Evolutionary conservation across 345 rosid species (phyloP).

Genomic region (Camelina sativa): DNA sequence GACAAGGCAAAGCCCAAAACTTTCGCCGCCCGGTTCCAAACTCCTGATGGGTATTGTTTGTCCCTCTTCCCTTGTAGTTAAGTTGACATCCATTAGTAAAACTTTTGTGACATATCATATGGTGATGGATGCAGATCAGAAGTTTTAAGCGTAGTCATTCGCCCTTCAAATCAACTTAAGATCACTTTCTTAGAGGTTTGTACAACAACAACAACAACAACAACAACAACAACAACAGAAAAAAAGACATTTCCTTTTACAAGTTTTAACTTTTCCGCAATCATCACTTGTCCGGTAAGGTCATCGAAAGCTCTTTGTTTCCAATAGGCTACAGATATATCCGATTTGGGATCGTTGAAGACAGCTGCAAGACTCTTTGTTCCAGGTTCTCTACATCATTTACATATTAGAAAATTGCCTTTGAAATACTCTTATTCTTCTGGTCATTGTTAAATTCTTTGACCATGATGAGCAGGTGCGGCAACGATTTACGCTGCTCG

Average conservation of each 20-base stretch:
- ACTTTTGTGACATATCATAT: slow-evolving; percentile 17
- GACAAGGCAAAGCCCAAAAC: slow-evolving; percentile 87
- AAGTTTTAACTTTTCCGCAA: slow-evolving; percentile 1
- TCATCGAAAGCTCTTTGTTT: slow-evolving; percentile 29
- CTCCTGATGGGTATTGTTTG: slow-evolving; percentile 76
- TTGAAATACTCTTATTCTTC: slow-evolving; percentile 1
- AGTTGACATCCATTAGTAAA: background rate
- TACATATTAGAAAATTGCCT: background rate
- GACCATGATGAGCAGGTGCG: slow-evolving; percentile 62
- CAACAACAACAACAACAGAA: background rate
- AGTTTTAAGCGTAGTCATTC: slow-evolving; percentile 76
- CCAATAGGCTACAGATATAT: slow-evolving; percentile 81
- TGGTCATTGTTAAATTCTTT: slow-evolving; percentile 3
- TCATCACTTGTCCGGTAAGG: slow-evolving; percentile 17
- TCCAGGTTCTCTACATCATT: slow-evolving; percentile 60
- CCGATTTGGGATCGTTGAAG: slow-evolving; percentile 82
- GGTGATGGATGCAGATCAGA: slow-evolving; percentile 68
- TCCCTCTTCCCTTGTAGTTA: slow-evolving; percentile 1
- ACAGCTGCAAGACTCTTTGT: slow-evolving; percentile 82
- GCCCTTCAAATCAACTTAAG: slow-evolving; percentile 83
- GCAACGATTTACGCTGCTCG: slow-evolving; percentile 77
- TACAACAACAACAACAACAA: background rate
- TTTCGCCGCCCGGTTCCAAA: slow-evolving; percentile 85
- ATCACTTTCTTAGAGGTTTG: slow-evolving; percentile 95
- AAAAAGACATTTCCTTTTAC: slow-evolving; percentile 12